Base-by-base conservation (phyloP, 805 yeast species). In the Wickerhamomyces strasburgensis region DNA sequence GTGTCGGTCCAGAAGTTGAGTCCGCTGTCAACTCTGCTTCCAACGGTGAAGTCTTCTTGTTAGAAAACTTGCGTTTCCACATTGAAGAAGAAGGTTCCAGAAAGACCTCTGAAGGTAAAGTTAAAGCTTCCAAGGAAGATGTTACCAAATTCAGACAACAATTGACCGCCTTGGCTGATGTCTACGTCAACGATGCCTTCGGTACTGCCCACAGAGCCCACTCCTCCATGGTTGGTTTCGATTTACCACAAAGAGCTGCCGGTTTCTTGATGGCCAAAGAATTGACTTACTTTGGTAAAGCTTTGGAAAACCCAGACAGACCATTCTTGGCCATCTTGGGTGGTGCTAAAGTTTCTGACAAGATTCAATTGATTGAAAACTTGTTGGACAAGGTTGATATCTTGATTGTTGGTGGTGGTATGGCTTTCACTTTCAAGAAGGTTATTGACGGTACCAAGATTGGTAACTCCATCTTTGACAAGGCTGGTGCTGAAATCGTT, bases 121-220 rank as follows among this genome's bases (percentile, higher is more conserved):
- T 80, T 59, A 94, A 93, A 82, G 96, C 98, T 47, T 78, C 84
- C 51, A 72, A 80, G 47, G 95, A 75, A 58, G 84, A 67, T 50
- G 97, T 93, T 54, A 80, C 72, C 61, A 76, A 70, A 55, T 93
- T 93, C 84, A 86, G 98, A 79, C 61, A 78, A 58, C 80, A 84
- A 62, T 80, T 93, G 70, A 84, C 96, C 57, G 70, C 88, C 39
- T 75, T 93, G 59, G 98, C 97, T 52, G 99, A 93, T 60, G 95
- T 93, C 49, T 93, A 93, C 75, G 79, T 93, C 65, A 83, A 93
- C 72, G 99, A 93, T 66, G 98, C 97, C 42, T 93, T 93, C 60
- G 98, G 98, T 67, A 93, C 98, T 48, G 97, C 98, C 40, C 99
- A 93, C 84, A 87, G 98, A 77, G 98, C 98, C 48, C 98, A 93